phyloP scores from a whole-genome alignment of 495 filamentous ascomycete species.

The Aspergillus heteromorphus region DNA sequence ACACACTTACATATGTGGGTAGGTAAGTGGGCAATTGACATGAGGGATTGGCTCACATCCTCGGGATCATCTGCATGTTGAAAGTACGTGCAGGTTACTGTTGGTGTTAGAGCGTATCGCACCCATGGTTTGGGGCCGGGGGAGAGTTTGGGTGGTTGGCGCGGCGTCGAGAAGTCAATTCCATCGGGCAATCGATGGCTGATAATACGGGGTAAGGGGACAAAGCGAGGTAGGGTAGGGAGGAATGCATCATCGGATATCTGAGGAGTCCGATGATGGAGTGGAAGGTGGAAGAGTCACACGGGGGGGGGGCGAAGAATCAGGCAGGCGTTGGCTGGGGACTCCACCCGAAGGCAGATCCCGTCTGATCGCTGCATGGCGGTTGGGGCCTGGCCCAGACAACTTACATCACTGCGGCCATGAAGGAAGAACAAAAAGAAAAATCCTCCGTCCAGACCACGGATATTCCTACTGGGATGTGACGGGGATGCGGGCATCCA shows the following conservation, averaged over 20 bases:
- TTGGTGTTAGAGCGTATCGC: no score
- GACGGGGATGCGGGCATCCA: no score
- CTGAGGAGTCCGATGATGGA: neutral
- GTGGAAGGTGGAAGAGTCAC: no score
- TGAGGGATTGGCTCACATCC: no score
- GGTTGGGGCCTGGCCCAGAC: conserved; percentile 18
- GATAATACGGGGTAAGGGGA: no score
- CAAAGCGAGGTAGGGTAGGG: no score
- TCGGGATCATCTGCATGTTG: neutral
- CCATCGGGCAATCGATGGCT: neutral
- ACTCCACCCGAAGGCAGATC: conserved; percentile 13
- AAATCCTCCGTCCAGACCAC: neutral
- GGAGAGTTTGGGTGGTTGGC: neutral
- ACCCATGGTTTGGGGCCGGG: no score
- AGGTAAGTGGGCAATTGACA: no score
- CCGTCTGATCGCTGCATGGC: conserved; percentile 23
- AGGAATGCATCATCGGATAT: no score
- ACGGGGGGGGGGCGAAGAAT: conserved; percentile 15
- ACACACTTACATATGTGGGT: no score
- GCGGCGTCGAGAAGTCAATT: neutral
- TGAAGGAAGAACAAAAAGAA: neutral
- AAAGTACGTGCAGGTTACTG: neutral
- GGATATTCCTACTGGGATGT: no score
- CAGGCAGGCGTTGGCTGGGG: conserved; percentile 3
- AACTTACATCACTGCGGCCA: conserved; percentile 5